Evolutionary conservation across 169 alveolate genomes (phyloP).

Genomic region (Blepharisma undulans): DNA sequence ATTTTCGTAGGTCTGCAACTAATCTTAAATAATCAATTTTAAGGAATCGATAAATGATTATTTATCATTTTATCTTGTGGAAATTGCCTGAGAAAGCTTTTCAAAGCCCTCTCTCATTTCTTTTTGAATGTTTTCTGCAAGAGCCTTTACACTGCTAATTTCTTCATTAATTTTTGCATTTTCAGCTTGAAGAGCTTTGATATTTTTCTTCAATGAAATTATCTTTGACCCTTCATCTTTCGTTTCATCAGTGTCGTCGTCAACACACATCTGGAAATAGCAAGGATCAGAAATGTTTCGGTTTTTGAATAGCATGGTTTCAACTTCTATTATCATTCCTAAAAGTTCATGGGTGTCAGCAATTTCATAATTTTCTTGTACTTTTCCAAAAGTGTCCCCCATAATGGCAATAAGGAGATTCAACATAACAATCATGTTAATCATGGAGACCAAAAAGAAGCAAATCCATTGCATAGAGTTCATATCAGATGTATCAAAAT

Average conservation of each 20-base stretch:
- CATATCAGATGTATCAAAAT: neutral
- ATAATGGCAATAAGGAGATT: conserved; percentile 29
- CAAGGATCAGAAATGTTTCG: neutral
- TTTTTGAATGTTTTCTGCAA: neutral
- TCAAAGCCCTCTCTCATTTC: neutral
- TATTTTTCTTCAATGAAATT: neutral
- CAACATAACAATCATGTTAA: conserved; percentile 5
- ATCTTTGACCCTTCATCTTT: neutral
- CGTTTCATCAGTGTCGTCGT: neutral
- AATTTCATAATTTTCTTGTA: neutral
- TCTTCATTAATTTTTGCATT: neutral
- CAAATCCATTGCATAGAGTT: neutral
- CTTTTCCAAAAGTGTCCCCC: conserved; percentile 33
- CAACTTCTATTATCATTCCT: conserved; percentile 16
- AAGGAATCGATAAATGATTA: neutral
- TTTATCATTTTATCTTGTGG: neutral
- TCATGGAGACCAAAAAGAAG: neutral
- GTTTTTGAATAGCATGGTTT: neutral
- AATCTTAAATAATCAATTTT: neutral
- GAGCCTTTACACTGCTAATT: neutral
- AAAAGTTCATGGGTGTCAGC: conserved; percentile 2
- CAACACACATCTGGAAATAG: neutral
- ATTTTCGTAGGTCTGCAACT: neutral
- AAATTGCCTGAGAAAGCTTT: neutral
- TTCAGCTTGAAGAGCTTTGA: neutral